Evolutionary conservation across 2,329 filamentous ascomycete species (phyloP), one percentile per base, ranked within the genome.

Genomic region (Claviceps pazoutovae): DNA sequence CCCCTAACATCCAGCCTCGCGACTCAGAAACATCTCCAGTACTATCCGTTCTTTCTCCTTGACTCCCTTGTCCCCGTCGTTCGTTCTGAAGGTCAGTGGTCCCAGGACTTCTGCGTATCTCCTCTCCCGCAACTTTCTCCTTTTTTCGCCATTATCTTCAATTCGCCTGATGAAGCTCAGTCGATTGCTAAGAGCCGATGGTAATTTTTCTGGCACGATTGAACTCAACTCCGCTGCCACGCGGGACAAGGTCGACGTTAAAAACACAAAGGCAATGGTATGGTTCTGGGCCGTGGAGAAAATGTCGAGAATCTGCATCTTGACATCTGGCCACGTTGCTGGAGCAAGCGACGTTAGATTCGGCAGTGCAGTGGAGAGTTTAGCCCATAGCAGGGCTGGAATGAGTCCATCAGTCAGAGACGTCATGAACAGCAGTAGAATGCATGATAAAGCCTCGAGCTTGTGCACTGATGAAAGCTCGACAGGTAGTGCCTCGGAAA

Each of bases 191-290:
- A 72, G 64, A 0, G 69, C 58, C 1, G 62, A 49, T 26, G 57
- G 43, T 43, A 58, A 58, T 45, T 54, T 57, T 56, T 55, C 73
- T 47, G 41, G 61, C 54, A 54, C 72, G 60, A 47, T 23, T 59
- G 74, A 42, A 62, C 64, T 65, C 5, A 81, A 64, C 51, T 81
- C 78, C 0, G 68, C 64, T 1, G 73, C 69, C 1, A 79, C 68
- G 4, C 74, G 71, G 2, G 73, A 68, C 1, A 96, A 74, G 67
- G 89, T 90, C 8, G 86, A 82, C 0, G 84, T 88, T 16, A 96
- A 71, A 57, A 96, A 89, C 2, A 95, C 86, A 61, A 96, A 95
- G 0, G 86, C 85, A 51, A 95, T 90, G 62, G 88, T 93, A 67
- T 95, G 85, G 48, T 84, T 83, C 0, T 88, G 86, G 0, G 80